Conservation (phyloP, 805 yeast genomes). For the Ogataea pini region DNA sequence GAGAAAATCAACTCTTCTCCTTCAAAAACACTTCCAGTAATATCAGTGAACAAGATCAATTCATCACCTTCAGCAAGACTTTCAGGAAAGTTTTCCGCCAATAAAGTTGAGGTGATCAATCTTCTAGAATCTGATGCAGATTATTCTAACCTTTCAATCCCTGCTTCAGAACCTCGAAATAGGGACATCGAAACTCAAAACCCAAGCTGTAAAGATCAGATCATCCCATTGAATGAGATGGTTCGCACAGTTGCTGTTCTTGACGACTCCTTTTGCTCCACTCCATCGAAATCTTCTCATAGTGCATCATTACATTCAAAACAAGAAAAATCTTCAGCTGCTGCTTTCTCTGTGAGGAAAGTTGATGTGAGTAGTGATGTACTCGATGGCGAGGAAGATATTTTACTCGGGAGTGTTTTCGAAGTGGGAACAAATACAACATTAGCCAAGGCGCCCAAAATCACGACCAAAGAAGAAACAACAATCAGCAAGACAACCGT, state of each 20-base stretch:
- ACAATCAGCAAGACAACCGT: background rate
- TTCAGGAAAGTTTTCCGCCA: too few species aligned
- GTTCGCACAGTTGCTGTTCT: background rate
- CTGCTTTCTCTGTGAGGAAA: background rate
- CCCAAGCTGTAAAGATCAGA: too few species aligned
- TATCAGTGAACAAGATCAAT: too few species aligned
- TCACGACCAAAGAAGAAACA: background rate
- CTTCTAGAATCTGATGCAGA: conserved; percentile 16
- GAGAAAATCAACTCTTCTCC: too few species aligned
- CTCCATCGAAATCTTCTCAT: too few species aligned
- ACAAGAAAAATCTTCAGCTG: conserved; percentile 1
- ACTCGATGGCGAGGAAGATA: conserved; percentile 10
- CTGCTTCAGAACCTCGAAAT: too few species aligned
- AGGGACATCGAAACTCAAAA: too few species aligned
- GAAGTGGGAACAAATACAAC: conserved; percentile 15
- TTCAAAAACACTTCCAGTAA: background rate
- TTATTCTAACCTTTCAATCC: background rate
- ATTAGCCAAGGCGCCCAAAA: background rate
- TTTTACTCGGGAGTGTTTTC: conserved; percentile 9
- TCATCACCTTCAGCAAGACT: too few species aligned
- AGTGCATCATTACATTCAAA: too few species aligned
- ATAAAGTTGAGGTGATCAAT: conserved; percentile 12
- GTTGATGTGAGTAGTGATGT: conserved; percentile 8
- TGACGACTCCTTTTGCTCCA: conserved; percentile 2
- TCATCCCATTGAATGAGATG: background rate